phyloP scores from a whole-genome alignment of 2,329 filamentous ascomycete genomes.

The Pseudovirgaria hyperparasitica region DNA sequence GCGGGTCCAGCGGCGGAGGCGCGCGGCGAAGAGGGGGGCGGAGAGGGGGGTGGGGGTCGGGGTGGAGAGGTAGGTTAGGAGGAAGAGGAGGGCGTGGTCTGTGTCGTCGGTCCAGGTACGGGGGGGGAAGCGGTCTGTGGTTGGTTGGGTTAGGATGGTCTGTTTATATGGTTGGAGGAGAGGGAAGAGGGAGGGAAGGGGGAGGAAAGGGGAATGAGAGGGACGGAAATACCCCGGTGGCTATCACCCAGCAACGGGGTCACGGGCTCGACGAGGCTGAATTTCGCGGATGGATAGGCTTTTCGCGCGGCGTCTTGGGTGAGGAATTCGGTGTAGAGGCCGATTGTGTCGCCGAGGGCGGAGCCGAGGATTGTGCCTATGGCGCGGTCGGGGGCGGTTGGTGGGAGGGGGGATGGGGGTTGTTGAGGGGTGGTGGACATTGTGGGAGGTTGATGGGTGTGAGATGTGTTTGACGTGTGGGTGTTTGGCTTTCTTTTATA shows the following conservation, averaged over 20 bases:
- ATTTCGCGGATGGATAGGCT: slow-evolving; percentile 27
- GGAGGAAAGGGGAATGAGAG: slow-evolving; percentile 16
- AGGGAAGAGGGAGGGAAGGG: slow-evolving; percentile 2
- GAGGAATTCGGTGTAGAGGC: slow-evolving; percentile 42
- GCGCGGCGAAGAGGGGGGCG: slow-evolving; percentile 31
- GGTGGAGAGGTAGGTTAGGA: slow-evolving; percentile 35
- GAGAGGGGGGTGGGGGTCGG: slow-evolving; percentile 19
- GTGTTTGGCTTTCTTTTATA: no score
- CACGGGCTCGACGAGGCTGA: slow-evolving; percentile 26
- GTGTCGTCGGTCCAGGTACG: slow-evolving; percentile 44
- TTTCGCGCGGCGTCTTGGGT: slow-evolving; percentile 20
- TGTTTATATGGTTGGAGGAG: background rate
- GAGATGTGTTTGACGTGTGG: background rate
- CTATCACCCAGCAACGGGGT: slow-evolving; percentile 33
- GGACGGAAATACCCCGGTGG: slow-evolving; percentile 27
- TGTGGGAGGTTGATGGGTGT: background rate
- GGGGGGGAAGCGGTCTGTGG: slow-evolving; percentile 11
- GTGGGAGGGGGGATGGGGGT: slow-evolving; percentile 16
- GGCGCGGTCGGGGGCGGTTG: slow-evolving; percentile 24
- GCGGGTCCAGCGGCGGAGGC: slow-evolving; percentile 35
- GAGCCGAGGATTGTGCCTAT: slow-evolving; percentile 37
- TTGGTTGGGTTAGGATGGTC: slow-evolving; percentile 1
- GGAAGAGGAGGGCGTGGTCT: slow-evolving; percentile 38
- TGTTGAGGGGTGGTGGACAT: slow-evolving; percentile 9
- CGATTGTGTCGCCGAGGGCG: slow-evolving; percentile 41